phyloP scores from a whole-genome alignment of 83 land plant genomes.

The Thuja plicata region DNA sequence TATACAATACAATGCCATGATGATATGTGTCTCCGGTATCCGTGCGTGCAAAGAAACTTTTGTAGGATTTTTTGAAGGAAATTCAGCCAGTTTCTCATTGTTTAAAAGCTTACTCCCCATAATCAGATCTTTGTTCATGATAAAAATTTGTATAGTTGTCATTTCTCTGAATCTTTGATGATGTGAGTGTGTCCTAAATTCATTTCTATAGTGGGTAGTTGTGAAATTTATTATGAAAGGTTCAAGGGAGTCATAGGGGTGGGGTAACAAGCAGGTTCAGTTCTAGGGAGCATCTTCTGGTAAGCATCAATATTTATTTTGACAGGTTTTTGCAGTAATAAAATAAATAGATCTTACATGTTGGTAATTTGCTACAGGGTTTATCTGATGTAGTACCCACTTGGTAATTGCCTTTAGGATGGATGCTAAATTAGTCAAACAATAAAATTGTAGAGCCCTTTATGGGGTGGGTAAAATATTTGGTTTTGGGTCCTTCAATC shows the following conservation, averaged over 20 bases:
- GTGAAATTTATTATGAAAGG: not conserved
- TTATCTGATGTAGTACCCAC: not conserved
- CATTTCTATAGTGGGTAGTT: not conserved
- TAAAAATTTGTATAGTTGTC: not conserved
- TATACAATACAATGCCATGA: not conserved
- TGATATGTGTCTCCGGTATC: not conserved
- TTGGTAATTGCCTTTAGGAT: not conserved
- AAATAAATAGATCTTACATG: not conserved
- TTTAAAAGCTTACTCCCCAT: not conserved
- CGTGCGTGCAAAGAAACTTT: not conserved
- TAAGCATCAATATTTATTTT: not conserved
- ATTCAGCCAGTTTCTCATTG: not conserved
- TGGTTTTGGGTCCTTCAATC: not conserved
- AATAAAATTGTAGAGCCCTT: not conserved
- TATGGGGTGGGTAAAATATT: not conserved
- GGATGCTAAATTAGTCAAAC: not conserved
- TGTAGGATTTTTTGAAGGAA: not conserved
- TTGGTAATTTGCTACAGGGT: not conserved
- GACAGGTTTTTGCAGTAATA: not conserved
- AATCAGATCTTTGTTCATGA: not conserved
- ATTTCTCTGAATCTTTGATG: not conserved
- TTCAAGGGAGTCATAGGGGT: not conserved
- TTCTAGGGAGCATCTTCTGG: not conserved
- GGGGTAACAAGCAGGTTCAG: slow-evolving; percentile 5
- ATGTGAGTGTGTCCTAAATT: not conserved